Conservation (phyloP, 1,284 basidiomycete species). For the Sanghuangporus weigelae region DNA sequence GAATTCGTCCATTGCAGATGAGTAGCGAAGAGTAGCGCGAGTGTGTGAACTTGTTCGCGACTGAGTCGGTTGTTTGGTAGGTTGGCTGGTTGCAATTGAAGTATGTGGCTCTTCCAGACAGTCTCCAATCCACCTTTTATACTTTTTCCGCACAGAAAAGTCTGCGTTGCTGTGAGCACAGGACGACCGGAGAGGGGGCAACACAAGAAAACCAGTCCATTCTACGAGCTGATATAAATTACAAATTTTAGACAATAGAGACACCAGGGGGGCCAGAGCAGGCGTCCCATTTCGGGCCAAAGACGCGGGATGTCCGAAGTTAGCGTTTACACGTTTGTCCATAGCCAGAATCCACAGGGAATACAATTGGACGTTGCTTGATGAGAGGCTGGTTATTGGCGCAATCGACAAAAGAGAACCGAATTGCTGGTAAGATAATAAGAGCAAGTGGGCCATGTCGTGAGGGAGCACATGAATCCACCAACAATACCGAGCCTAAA, state of each 20-base stretch:
- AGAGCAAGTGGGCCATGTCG: background rate
- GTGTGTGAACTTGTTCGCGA: background rate
- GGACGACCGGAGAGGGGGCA: background rate
- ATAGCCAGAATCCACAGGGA: background rate
- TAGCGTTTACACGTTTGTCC: no score
- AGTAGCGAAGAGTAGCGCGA: background rate
- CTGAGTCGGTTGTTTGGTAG: no score
- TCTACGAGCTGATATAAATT: background rate
- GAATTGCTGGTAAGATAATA: background rate
- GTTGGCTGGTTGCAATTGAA: background rate
- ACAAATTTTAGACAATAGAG: background rate
- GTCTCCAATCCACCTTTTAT: background rate
- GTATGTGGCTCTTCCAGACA: background rate
- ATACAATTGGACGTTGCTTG: background rate
- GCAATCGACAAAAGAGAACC: background rate
- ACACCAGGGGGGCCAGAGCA: no score
- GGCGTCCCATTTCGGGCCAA: no score
- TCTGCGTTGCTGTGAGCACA: background rate
- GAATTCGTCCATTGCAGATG: slow-evolving; percentile 8
- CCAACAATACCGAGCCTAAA: background rate
- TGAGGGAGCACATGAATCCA: background rate
- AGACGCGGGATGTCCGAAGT: no score
- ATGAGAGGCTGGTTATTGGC: background rate
- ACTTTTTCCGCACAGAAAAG: background rate
- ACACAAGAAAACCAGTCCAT: background rate